Evolutionary conservation across 768 basidiomycete species (phyloP).

Genomic region (Boletus subcaerulescens): DNA sequence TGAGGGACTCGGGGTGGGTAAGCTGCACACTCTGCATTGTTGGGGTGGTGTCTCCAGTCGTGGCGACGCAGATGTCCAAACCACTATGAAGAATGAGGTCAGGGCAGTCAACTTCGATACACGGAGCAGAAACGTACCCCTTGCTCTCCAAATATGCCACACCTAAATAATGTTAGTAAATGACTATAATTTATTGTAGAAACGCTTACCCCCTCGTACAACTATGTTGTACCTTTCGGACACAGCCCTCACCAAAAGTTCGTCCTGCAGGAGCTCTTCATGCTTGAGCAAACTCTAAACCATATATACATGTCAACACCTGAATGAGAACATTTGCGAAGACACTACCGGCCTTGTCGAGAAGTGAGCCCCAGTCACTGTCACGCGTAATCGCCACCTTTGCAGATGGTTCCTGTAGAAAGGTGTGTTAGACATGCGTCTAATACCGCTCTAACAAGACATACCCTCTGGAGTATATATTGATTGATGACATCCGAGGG

Average conservation of each 20-base stretch:
- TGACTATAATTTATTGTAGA: background rate
- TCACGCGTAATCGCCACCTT: slow-evolving; percentile 26
- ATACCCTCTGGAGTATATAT: slow-evolving; percentile 21
- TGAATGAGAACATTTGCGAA: background rate
- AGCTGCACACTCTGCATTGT: background rate
- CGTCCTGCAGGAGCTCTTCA: slow-evolving; percentile 10
- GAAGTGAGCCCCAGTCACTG: slow-evolving; percentile 18
- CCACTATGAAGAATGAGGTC: slow-evolving; percentile 1
- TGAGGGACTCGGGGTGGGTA: slow-evolving; percentile 11
- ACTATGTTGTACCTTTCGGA: slow-evolving; percentile 11
- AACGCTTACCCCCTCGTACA: slow-evolving; percentile 9
- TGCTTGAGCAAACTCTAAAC: slow-evolving; percentile 9
- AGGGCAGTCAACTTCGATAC: background rate
- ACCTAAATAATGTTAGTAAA: slow-evolving; percentile 8
- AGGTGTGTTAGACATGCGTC: background rate
- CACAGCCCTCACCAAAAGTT: slow-evolving; percentile 9
- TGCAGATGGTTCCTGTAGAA: slow-evolving; percentile 19
- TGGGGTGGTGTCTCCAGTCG: background rate
- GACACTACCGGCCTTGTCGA: slow-evolving; percentile 11
- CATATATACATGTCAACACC: background rate
- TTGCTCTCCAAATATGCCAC: slow-evolving; percentile 18
- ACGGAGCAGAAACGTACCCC: slow-evolving; percentile 5
- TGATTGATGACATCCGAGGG: slow-evolving; percentile 24
- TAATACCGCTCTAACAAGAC: background rate
- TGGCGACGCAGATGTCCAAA: background rate